phyloP scores from a whole-genome alignment of 805 yeast species.

The Candida silvatica region DNA sequence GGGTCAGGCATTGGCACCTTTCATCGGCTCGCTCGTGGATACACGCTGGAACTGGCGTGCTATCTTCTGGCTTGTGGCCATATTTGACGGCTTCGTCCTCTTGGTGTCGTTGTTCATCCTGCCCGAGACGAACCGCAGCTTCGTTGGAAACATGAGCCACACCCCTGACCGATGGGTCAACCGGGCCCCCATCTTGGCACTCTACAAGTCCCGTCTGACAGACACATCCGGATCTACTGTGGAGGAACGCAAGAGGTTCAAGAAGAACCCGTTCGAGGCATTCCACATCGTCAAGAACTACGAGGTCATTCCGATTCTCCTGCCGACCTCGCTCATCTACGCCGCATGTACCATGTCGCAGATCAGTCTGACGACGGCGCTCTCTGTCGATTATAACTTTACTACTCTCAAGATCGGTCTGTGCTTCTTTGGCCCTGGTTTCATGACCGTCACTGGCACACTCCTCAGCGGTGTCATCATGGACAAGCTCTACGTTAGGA shows the following conservation, averaged over 20 bases:
- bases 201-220: constrained; percentile 22
- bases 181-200: constrained; percentile 34
- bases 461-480: constrained; percentile 47
- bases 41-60: constrained; percentile 63
- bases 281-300: constrained; percentile 3
- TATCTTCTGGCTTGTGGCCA: constrained; percentile 67
- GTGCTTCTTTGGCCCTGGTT: constrained; percentile 69
- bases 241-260: constrained; percentile 21
- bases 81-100: constrained; percentile 45
- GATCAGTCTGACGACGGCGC: constrained; percentile 52
- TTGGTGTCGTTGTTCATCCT: constrained; percentile 28
- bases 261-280: constrained; percentile 10
- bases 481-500: constrained; percentile 38
- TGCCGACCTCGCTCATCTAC: constrained; percentile 46
- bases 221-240: constrained; percentile 20
- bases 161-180: constrained; percentile 36
- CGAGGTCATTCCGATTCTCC: constrained; percentile 22
- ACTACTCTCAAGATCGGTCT: constrained; percentile 53
- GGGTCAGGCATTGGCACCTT: constrained; percentile 75
- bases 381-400: constrained; percentile 42
- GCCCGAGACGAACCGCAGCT: constrained; percentile 68
- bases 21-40: constrained; percentile 51
- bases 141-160: constrained; percentile 71
- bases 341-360: constrained; percentile 64
- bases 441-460: constrained; percentile 56